Evolutionary conservation across 75 land plant genomes (phyloP).

Genomic region (Picea sitchensis): DNA sequence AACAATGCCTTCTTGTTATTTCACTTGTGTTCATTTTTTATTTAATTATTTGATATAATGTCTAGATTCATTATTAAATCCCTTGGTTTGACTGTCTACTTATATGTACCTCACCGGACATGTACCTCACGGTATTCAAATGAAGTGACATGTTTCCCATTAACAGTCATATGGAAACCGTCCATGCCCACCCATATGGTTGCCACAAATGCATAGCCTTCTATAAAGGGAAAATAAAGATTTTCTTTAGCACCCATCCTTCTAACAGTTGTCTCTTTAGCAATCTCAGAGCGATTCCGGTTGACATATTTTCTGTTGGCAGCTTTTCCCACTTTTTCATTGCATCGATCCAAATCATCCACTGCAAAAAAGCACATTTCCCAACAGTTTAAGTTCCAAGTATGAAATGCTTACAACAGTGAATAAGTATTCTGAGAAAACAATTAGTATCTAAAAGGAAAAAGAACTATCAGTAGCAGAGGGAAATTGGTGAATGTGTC

Average conservation of each 20-base stretch:
- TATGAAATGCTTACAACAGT: neutral
- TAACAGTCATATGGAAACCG: slow-evolving; percentile 94
- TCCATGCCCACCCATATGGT: slow-evolving; percentile 79
- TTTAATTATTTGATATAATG: slow-evolving; percentile 1
- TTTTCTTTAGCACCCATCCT: slow-evolving; percentile 26
- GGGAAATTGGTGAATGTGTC: neutral
- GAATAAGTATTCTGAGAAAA: neutral
- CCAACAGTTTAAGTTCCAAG: neutral
- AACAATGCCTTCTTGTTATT: neutral
- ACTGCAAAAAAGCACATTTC: slow-evolving; percentile 39
- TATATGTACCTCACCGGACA: neutral
- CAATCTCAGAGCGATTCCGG: slow-evolving; percentile 17
- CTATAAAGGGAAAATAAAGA: slow-evolving; percentile 87
- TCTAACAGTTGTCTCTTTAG: slow-evolving; percentile 12
- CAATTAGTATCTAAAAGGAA: no score
- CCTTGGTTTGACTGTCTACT: neutral
- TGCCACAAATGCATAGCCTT: slow-evolving; percentile 73
- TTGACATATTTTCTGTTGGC: slow-evolving; percentile 11
- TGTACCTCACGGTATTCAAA: slow-evolving; percentile 88
- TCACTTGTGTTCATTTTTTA: neutral
- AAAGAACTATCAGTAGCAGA: no score
- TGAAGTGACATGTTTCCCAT: slow-evolving; percentile 92
- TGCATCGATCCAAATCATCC: slow-evolving; percentile 83
- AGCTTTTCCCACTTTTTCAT: slow-evolving; percentile 56
- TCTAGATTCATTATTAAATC: neutral